Percentiles rank a stretch among this genome's conserved stretches.
Conservation (phyloP, 345 rosid genomes). For the Trapa bicornis region DNA sequence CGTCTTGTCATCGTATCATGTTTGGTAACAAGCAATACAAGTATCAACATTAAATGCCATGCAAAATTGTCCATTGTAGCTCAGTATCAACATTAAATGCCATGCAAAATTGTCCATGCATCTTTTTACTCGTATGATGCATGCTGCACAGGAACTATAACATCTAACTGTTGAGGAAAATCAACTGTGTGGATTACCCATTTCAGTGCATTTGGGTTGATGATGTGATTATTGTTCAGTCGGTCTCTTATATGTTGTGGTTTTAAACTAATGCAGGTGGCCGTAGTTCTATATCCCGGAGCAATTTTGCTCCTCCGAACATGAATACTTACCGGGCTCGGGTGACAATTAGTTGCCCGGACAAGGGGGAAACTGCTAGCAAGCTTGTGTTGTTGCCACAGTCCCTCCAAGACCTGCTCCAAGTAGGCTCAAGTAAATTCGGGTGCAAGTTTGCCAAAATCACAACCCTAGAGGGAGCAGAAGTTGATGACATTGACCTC, state of each 20-base stretch:
- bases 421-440: slow-evolving; percentile 36
- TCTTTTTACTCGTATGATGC: not conserved
- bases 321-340: slow-evolving; percentile 23
- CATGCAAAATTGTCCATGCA: not conserved
- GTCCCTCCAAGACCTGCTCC: slow-evolving; percentile 47
- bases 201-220: not conserved
- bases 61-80: not conserved
- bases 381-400: slow-evolving; percentile 50
- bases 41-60: not conserved
- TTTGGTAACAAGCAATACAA: not conserved
- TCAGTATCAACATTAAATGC: not conserved
- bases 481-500: slow-evolving; percentile 57
- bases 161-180: not conserved
- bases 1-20: not conserved
- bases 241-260: not conserved
- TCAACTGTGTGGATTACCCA: not conserved
- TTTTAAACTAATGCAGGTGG: slow-evolving; percentile 22
- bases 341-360: slow-evolving; percentile 48
- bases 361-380: slow-evolving; percentile 25
- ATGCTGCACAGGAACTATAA: not conserved
- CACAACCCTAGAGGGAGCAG: slow-evolving; percentile 48
- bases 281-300: slow-evolving; percentile 13
- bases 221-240: not conserved
- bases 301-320: slow-evolving; percentile 6
- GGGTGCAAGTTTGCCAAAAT: slow-evolving; percentile 37